Conservation (phyloP, 345 rosid genomes). For the rapeseed (Brassica napus) region DNA sequence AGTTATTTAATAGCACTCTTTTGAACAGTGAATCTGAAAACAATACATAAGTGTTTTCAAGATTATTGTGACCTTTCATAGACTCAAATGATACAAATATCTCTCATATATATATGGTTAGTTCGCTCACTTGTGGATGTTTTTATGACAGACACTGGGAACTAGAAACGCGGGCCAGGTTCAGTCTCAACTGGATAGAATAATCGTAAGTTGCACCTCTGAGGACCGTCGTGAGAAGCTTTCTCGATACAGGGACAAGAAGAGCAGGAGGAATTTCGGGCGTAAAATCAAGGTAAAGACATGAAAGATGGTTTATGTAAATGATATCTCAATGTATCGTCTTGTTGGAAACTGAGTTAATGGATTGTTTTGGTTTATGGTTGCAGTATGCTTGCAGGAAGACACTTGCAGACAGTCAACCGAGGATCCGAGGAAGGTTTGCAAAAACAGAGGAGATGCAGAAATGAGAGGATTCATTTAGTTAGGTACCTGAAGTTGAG, state of each 20-base stretch:
- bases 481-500: constrained; percentile 24
- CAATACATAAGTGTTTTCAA: background rate
- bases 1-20: background rate
- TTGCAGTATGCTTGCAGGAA: constrained; percentile 97
- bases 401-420: constrained; percentile 95
- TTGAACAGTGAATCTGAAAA: background rate
- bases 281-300: constrained; percentile 81
- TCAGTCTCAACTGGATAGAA: constrained; percentile 56
- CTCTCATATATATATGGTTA: background rate
- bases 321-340: background rate
- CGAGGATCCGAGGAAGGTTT: constrained; percentile 94
- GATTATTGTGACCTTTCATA: background rate
- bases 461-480: background rate
- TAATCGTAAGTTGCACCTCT: constrained; percentile 49
- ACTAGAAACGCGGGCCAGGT: background rate
- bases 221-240: constrained; percentile 92
- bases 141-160: constrained; percentile 68
- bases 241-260: constrained; percentile 91
- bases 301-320: background rate
- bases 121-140: constrained; percentile 41
- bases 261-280: constrained; percentile 85
- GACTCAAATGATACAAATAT: background rate
- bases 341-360: background rate
- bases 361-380: background rate
- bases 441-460: constrained; percentile 80